Evolutionary conservation across 345 rosid species (phyloP).

Genomic region (Punica granatum): DNA sequence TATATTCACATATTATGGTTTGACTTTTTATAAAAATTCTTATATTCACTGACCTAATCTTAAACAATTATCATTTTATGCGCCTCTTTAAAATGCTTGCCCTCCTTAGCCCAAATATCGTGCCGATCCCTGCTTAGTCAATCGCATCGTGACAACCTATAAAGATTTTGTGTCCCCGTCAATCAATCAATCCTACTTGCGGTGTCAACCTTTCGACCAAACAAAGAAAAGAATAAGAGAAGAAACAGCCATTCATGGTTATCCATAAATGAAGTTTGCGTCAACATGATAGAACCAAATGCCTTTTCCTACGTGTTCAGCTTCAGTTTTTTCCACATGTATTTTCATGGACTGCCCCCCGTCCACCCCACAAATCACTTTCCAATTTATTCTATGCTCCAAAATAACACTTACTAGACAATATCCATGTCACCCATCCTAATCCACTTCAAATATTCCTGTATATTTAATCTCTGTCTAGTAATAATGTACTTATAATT

Average conservation of each 20-base stretch:
- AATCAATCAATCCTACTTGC: background rate
- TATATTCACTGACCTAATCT: no score
- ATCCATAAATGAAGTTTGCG: background rate
- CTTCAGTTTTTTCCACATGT: conserved; percentile 3
- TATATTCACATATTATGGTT: no score
- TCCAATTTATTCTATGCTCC: no score
- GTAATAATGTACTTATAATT: no score
- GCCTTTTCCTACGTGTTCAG: conserved; percentile 6
- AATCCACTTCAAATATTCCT: conserved; percentile 2
- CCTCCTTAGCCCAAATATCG: no score
- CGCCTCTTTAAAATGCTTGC: background rate
- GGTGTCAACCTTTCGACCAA: background rate
- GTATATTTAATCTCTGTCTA: no score
- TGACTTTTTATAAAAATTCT: no score
- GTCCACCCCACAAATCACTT: background rate
- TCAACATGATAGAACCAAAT: background rate
- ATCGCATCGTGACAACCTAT: background rate
- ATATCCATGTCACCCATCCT: background rate
- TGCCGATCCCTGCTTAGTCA: no score
- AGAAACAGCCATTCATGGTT: background rate
- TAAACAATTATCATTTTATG: no score
- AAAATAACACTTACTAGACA: no score
- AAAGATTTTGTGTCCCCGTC: conserved; percentile 1
- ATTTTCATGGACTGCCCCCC: background rate
- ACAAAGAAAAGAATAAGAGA: background rate